Evolutionary conservation across 352 stramenopile species (phyloP).

Genomic region (Globisporangium nunn): DNA sequence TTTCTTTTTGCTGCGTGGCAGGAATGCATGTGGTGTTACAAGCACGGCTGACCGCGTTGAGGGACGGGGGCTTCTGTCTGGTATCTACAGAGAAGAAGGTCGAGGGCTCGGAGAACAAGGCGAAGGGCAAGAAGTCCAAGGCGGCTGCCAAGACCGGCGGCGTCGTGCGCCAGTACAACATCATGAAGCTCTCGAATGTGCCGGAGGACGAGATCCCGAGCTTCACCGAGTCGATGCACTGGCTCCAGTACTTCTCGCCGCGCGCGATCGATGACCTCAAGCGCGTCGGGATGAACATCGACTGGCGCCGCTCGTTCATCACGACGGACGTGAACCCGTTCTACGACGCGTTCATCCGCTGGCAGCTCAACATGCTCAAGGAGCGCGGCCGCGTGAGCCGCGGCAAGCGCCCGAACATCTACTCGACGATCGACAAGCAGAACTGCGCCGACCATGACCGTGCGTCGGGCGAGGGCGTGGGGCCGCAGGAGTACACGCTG

Average conservation of each 20-base stretch:
- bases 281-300: conserved; percentile 94
- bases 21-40: not conserved
- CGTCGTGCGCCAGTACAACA: conserved; percentile 98
- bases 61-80: not conserved
- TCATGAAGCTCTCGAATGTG: conserved; percentile 93
- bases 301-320: conserved; percentile 99
- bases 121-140: conserved; percentile 98
- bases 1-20: not conserved
- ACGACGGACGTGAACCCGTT: conserved; percentile 99
- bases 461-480: conserved; percentile 96
- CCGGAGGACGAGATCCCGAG: conserved; percentile 92
- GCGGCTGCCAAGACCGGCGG: conserved; percentile 95
- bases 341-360: conserved; percentile 99
- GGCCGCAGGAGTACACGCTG: conserved; percentile 98
- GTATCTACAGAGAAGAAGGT: conserved; percentile 63
- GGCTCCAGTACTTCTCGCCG: conserved; percentile 98
- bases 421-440: conserved; percentile 97
- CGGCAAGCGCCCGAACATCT: conserved; percentile 98
- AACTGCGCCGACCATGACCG: conserved; percentile 99
- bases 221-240: conserved; percentile 97
- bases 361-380: conserved; percentile 98
- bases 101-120: conserved; percentile 75
- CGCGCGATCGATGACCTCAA: conserved; percentile 96
- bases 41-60: not conserved
- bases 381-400: conserved; percentile 84